Conservation (phyloP, 306 rosid species). For the Rubus parviflorus region DNA sequence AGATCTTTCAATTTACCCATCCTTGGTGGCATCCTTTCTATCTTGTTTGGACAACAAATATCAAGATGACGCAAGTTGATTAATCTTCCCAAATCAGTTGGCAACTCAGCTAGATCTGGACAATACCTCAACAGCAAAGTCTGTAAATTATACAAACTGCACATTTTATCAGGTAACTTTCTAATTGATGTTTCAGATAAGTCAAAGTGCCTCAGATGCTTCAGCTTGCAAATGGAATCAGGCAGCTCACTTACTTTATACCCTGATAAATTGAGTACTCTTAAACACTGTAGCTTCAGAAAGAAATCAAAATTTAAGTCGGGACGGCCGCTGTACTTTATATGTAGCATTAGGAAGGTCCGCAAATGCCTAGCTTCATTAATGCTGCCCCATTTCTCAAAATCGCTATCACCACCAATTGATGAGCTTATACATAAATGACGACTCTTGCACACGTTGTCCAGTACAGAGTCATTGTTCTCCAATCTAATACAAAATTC, state of each 20-base stretch:
- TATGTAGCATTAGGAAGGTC: no score
- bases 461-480: background rate
- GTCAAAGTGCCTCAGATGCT: background rate
- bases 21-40: background rate
- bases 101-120: background rate
- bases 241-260: background rate
- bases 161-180: background rate
- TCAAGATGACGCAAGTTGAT: conserved; percentile 1
- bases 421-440: background rate
- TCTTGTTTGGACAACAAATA: background rate
- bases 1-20: conserved; percentile 10
- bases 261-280: background rate
- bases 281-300: background rate
- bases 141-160: conserved; percentile 18
- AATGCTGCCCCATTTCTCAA: background rate
- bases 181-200: background rate
- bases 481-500: background rate
- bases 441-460: background rate
- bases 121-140: background rate
- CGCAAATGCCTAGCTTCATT: background rate
- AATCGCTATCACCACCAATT: background rate
- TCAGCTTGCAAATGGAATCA: background rate
- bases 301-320: background rate
- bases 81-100: background rate
- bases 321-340: no score